Conservation (phyloP, 345 rosid species). For the Syzygium oleosum region DNA sequence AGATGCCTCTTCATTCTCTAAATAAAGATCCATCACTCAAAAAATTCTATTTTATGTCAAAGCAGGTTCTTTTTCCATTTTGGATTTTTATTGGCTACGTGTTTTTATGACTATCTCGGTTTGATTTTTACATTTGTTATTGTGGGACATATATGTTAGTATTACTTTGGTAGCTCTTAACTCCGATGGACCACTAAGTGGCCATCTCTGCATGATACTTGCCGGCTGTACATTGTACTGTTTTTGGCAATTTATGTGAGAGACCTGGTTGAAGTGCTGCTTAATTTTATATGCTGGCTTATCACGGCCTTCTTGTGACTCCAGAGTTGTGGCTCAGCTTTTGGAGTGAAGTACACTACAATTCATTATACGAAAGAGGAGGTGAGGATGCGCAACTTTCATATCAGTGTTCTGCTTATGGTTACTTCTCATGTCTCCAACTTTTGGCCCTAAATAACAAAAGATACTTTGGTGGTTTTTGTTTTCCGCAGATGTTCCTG, state of each 20-base stretch:
- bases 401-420: neutral
- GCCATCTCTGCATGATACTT: neutral
- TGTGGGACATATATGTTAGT: neutral
- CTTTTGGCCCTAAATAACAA: neutral
- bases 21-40: neutral
- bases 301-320: neutral
- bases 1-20: neutral
- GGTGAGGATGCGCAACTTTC: conserved; percentile 21
- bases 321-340: conserved; percentile 90
- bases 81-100: neutral
- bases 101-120: neutral
- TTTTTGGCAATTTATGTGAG: neutral
- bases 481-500: conserved; percentile 67
- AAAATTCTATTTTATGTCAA: neutral
- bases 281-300: neutral
- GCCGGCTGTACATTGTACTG: neutral
- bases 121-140: neutral
- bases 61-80: neutral
- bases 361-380: conserved; percentile 76
- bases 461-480: neutral
- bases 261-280: neutral
- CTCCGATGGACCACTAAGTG: neutral
- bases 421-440: neutral
- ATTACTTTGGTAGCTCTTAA: neutral
- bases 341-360: conserved; percentile 98